Conservation (phyloP, 2,329 filamentous ascomycete species). For the Aspergillus unguis region DNA sequence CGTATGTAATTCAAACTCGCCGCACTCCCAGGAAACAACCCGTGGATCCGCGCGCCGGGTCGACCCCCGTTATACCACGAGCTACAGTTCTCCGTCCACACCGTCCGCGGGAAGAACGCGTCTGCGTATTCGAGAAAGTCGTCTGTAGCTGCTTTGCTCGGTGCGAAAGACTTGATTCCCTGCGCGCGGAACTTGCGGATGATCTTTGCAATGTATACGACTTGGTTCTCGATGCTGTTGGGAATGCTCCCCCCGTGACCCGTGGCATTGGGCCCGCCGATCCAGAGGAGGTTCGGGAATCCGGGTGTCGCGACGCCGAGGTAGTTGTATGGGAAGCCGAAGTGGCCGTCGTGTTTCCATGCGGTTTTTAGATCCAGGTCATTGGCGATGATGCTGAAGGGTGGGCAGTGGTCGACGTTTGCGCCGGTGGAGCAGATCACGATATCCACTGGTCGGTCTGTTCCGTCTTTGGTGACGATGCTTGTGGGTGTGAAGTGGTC, state of each 20-base stretch:
- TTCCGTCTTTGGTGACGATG: slow-evolving; percentile 59
- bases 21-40: slow-evolving; percentile 67
- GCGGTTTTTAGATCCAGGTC: slow-evolving; percentile 53
- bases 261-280: slow-evolving; percentile 59
- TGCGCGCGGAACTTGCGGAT: slow-evolving; percentile 65
- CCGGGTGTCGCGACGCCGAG: slow-evolving; percentile 61
- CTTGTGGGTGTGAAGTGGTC: slow-evolving; percentile 57
- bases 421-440: slow-evolving; percentile 68
- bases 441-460: slow-evolving; percentile 57
- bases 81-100: slow-evolving; percentile 57
- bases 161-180: slow-evolving; percentile 61
- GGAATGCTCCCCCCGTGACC: slow-evolving; percentile 65
- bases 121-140: slow-evolving; percentile 50
- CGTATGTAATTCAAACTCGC: slow-evolving; percentile 59
- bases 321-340: slow-evolving; percentile 66
- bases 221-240: slow-evolving; percentile 63
- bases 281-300: slow-evolving; percentile 65
- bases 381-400: slow-evolving; percentile 58
- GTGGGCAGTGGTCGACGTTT: slow-evolving; percentile 57
- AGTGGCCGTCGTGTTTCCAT: slow-evolving; percentile 56
- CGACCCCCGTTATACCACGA: slow-evolving; percentile 69
- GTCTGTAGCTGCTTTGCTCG: slow-evolving; percentile 58
- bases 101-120: slow-evolving; percentile 51
- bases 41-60: slow-evolving; percentile 62
- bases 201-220: slow-evolving; percentile 64